These are phyloP conservation scores for Passalora sequoiae DNA, from an alignment of 2,329 filamentous ascomycete genomes.

Conservation along the genomic window DNA sequence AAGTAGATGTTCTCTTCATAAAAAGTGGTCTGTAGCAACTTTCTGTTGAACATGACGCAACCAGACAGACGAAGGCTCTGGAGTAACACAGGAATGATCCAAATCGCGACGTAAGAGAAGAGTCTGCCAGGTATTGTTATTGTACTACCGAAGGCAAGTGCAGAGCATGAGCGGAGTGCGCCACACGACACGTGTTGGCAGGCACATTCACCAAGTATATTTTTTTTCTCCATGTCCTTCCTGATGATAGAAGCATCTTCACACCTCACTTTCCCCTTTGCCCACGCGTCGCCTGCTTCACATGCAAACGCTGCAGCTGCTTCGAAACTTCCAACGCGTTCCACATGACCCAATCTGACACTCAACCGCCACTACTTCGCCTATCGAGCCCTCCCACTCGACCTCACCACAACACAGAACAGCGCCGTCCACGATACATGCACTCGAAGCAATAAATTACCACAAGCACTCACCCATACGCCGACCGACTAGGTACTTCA, in stretches of 20 bases:
- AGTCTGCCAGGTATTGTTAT: background rate
- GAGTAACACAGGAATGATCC: slow-evolving; percentile 1
- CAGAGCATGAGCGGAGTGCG: background rate
- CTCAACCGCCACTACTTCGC: background rate
- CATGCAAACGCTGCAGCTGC: slow-evolving; percentile 5
- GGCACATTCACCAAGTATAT: background rate
- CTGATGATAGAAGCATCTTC: no score
- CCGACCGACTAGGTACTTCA: background rate
- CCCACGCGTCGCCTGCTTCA: slow-evolving; percentile 9
- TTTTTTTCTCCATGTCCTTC: background rate
- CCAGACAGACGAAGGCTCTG: no score
- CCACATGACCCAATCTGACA: slow-evolving; percentile 1
- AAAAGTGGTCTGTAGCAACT: no score
- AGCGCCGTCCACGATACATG: background rate
- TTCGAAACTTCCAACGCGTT: slow-evolving; percentile 1
- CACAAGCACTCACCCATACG: slow-evolving; percentile 1
- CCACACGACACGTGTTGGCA: background rate
- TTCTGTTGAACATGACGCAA: no score
- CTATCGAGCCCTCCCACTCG: background rate
- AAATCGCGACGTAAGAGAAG: background rate
- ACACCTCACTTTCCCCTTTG: no score
- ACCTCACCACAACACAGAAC: background rate
- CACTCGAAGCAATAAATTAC: no score
- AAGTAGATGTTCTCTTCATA: no score
- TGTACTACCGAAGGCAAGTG: no score